Conservation (phyloP, 164 flowering plant species). For the Vitis riparia region DNA sequence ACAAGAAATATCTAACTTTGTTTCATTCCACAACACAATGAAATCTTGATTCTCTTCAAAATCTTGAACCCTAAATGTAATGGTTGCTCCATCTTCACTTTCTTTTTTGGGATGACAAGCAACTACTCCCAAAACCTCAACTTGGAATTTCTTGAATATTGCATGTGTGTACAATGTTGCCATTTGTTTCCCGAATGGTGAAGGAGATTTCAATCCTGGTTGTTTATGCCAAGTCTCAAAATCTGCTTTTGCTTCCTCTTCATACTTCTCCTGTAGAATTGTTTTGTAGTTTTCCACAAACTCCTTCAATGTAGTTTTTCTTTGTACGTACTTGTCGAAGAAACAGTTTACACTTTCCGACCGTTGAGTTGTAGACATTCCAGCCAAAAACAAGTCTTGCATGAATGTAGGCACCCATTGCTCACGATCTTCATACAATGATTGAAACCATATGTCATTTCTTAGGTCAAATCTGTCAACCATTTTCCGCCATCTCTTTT, state of each 20-base stretch:
- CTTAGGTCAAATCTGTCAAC: constrained; percentile 32
- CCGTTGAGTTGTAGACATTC: constrained; percentile 32
- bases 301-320: constrained; percentile 33
- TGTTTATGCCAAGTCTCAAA: constrained; percentile 35
- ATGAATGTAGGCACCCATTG: constrained; percentile 41
- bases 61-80: constrained; percentile 37
- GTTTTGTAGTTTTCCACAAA: constrained; percentile 33
- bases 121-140: constrained; percentile 42
- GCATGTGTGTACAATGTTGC: constrained; percentile 33
- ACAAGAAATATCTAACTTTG: constrained; percentile 25
- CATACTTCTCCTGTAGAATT: constrained; percentile 23
- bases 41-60: constrained; percentile 34
- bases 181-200: constrained; percentile 45
- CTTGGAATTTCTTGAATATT: constrained; percentile 42
- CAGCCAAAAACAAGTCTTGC: constrained; percentile 33
- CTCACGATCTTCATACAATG: constrained; percentile 36
- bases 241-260: constrained; percentile 47
- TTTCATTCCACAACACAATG: constrained; percentile 29
- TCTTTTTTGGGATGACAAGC: constrained; percentile 39
- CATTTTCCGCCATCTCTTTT: constrained; percentile 40
- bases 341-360: constrained; percentile 25
- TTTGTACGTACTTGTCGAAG: constrained; percentile 31
- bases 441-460: constrained; percentile 31
- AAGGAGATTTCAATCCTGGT: constrained; percentile 38
- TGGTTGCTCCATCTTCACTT: constrained; percentile 23